These are phyloP conservation scores for Eucalyptus victrix DNA, from an alignment of 345 rosid species.

Conservation along the genomic window DNA sequence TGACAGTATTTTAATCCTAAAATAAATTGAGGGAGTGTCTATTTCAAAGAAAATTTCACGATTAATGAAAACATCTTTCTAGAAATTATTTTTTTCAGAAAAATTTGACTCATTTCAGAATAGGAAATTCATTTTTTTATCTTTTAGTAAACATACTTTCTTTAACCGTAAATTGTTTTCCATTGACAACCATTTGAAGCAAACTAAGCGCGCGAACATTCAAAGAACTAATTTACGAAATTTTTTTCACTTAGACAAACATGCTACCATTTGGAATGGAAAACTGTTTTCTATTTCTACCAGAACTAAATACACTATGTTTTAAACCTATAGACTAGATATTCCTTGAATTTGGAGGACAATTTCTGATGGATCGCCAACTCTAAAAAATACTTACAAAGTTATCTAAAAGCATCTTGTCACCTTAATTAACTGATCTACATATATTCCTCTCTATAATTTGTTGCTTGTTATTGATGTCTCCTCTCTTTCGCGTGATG, in stretches of 20 bases:
- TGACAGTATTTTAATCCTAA: not conserved
- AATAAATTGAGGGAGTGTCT: not conserved
- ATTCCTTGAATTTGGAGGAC: not conserved
- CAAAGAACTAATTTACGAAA: not conserved
- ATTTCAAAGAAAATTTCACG: not conserved
- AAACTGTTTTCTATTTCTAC: not conserved
- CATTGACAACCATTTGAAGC: not conserved
- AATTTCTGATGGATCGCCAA: not conserved
- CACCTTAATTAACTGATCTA: not conserved
- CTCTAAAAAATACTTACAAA: not conserved
- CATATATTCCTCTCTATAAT: not conserved
- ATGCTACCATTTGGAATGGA: not conserved
- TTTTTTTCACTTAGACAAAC: not conserved
- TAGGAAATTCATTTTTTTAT: not conserved
- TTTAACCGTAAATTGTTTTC: not conserved
- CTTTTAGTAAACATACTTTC: not conserved
- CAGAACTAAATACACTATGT: not conserved
- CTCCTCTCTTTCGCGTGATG: not conserved
- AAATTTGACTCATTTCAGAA: not conserved
- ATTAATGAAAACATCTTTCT: not conserved
- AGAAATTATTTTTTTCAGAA: no score
- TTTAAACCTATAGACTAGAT: not conserved
- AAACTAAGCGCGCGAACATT: not conserved
- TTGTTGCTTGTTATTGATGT: not conserved
- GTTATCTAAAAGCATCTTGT: not conserved